Evolutionary conservation across 2,329 filamentous ascomycete genomes (phyloP), one percentile per base, ranked within the genome.

Genomic region (Colletotrichum sp.): DNA sequence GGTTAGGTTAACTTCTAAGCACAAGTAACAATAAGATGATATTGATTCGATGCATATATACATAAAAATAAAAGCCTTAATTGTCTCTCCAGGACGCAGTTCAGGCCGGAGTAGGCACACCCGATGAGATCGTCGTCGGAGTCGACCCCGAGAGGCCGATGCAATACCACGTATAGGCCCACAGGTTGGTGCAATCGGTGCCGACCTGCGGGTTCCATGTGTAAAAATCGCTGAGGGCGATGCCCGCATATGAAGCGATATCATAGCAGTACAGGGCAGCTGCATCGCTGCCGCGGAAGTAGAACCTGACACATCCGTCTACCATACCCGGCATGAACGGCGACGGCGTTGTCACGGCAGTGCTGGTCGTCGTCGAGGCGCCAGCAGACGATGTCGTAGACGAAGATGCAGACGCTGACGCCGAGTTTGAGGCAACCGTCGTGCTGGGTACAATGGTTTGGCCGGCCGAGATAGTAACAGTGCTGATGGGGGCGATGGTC

Each of bases 151-250:
- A 62, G 3, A 71, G 18, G n/a, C 69, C 59, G 18, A 71, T 71
- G 28, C 59, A 71, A 44, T 71, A 65, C 16, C 13, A 71, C 8
- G 13, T 21, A 24, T 71, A 21, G 16, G 39, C 16, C 69, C 69
- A 71, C 9, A 71, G 26, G 15, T 21, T 26, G 21, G 21, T 15
- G 59, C 69, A 65, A n/a, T 71, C 69, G 16, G 16, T 49, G 16
- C 69, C 69, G 6, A 71, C 59, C 12, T 24, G 21, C 12, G 69
- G 57, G 26, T 71, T 71, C 59, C 59, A 71, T 5, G 18, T 36
- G 44, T 71, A 73, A 62, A 78, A 79, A 44, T 77, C 39, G 9
- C 64, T 75, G 18, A 52, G 64, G 15, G 78, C 57, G 26, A 79
- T 78, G 59, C 59, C 59, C 9, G 59, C 59, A 15, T 52, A 52